phyloP scores from a whole-genome alignment of 331 rosid genomes.

The Stylosanthes scabra region DNA sequence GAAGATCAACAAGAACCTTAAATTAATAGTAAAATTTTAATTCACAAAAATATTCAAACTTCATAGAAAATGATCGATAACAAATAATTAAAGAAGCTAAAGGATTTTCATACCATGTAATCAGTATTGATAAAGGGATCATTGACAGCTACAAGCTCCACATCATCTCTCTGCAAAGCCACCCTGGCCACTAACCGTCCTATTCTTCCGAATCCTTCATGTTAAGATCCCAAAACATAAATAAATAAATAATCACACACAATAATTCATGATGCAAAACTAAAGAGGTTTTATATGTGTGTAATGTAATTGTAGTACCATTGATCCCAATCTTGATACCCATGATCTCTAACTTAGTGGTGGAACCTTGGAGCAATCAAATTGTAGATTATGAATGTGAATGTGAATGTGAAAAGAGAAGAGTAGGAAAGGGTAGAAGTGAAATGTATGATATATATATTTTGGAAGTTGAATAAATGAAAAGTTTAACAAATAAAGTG shows the following conservation, averaged over 20 bases:
- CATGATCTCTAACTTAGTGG: constrained; percentile 33
- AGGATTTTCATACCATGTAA: constrained; percentile 43
- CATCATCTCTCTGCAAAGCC: constrained; percentile 65
- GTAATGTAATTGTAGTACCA: constrained; percentile 29
- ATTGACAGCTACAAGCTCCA: constrained; percentile 67
- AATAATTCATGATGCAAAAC: too few relatives aligned
- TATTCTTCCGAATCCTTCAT: constrained; percentile 70
- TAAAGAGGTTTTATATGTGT: too few relatives aligned
- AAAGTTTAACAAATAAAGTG: not conserved
- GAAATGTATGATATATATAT: not conserved
- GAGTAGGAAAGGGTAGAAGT: not conserved
- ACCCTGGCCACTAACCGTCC: constrained; percentile 72
- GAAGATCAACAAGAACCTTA: too few relatives aligned
- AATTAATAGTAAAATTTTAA: too few relatives aligned
- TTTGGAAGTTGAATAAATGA: not conserved
- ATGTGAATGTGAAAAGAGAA: not conserved
- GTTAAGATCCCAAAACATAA: not conserved
- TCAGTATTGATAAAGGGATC: constrained; percentile 62
- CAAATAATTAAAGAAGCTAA: too few relatives aligned
- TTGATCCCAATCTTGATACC: constrained; percentile 70
- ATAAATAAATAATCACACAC: not conserved
- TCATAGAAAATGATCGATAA: too few relatives aligned
- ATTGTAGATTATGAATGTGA: not conserved
- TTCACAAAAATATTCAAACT: too few relatives aligned
- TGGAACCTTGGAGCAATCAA: not conserved